These are phyloP conservation scores for Cutaneotrichosporon curvatum DNA, from an alignment of 1,284 basidiomycete species.

Conservation along the genomic window DNA sequence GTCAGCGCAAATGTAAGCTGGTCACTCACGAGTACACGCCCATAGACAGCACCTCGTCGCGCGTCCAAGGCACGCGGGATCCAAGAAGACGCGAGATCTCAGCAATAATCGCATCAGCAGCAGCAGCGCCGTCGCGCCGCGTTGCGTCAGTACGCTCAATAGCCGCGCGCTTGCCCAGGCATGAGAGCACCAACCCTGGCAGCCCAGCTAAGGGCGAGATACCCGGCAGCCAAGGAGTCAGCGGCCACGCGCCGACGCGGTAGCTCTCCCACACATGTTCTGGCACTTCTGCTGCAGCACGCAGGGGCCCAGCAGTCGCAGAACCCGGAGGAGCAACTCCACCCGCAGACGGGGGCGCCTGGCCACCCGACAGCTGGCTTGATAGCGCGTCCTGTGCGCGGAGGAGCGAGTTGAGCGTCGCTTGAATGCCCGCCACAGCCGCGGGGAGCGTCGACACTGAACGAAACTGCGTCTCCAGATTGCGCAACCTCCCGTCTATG, in stretches of 20 bases:
- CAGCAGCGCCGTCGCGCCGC: slow-evolving; percentile 22
- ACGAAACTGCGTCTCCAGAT: slow-evolving; percentile 13
- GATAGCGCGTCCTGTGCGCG: slow-evolving; percentile 12
- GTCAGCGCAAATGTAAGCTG: slow-evolving; percentile 9
- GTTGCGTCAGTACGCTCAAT: slow-evolving; percentile 23
- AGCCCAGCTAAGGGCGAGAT: slow-evolving; percentile 31
- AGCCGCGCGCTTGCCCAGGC: slow-evolving; percentile 30
- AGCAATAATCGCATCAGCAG: slow-evolving; percentile 18
- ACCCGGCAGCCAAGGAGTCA: slow-evolving; percentile 42
- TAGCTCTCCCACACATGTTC: slow-evolving; percentile 36
- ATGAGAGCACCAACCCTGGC: slow-evolving; percentile 28
- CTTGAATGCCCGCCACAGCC: slow-evolving; percentile 12
- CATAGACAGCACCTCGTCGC: slow-evolving; percentile 38
- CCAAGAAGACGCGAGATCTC: slow-evolving; percentile 30
- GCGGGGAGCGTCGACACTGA: slow-evolving; percentile 10
- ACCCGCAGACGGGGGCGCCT: neutral
- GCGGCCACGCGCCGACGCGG: slow-evolving; percentile 36
- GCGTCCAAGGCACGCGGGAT: slow-evolving; percentile 26
- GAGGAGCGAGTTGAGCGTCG: slow-evolving; percentile 11
- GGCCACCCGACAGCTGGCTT: slow-evolving; percentile 1
- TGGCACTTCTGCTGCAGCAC: slow-evolving; percentile 16
- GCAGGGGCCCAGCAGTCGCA: slow-evolving; percentile 15
- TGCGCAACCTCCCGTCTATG: slow-evolving; percentile 12
- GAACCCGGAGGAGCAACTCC: neutral
- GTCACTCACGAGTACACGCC: slow-evolving; percentile 30